Evolutionary conservation across 176 grass and related monocot genomes (phyloP).

Genomic region (Triticum monococcum): DNA sequence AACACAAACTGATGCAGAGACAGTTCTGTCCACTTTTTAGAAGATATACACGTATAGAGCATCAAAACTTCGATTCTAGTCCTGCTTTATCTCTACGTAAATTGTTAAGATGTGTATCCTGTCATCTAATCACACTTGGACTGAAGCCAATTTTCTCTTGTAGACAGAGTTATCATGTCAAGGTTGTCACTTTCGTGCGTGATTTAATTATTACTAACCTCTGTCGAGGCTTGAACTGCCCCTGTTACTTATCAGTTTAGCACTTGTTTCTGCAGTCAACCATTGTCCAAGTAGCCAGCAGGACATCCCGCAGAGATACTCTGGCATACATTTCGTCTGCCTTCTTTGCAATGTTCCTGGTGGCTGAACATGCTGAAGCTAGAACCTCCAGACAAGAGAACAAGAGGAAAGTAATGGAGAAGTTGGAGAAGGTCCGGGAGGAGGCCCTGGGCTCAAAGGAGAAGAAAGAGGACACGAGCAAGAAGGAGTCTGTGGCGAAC

Average conservation of each 20-base stretch:
- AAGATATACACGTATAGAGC: too few relatives aligned
- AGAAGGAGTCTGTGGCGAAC: slow-evolving; percentile 22
- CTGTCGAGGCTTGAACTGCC: background rate
- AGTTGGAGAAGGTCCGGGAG: slow-evolving; percentile 65
- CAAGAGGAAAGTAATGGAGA: slow-evolving; percentile 68
- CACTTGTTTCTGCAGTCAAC: slow-evolving; percentile 16
- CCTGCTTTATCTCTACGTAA: too few relatives aligned
- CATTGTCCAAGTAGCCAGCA: slow-evolving; percentile 20
- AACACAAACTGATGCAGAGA: too few relatives aligned
- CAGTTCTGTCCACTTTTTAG: too few relatives aligned
- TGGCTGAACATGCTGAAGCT: slow-evolving; percentile 33
- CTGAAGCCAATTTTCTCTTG: background rate
- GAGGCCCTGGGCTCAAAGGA: slow-evolving; percentile 39
- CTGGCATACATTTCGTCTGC: slow-evolving; percentile 51
- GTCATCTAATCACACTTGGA: background rate
- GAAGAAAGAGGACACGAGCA: background rate
- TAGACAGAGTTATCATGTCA: background rate
- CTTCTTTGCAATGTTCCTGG: slow-evolving; percentile 32
- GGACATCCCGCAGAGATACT: slow-evolving; percentile 51
- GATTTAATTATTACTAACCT: background rate
- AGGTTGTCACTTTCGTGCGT: background rate
- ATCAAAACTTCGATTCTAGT: too few relatives aligned
- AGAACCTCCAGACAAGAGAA: slow-evolving; percentile 56
- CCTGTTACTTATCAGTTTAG: background rate
- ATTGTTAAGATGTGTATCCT: background rate